These are phyloP conservation scores for Tolypocladium tundrense DNA, from an alignment of 2,329 filamentous ascomycete species.

Conservation along the genomic window DNA sequence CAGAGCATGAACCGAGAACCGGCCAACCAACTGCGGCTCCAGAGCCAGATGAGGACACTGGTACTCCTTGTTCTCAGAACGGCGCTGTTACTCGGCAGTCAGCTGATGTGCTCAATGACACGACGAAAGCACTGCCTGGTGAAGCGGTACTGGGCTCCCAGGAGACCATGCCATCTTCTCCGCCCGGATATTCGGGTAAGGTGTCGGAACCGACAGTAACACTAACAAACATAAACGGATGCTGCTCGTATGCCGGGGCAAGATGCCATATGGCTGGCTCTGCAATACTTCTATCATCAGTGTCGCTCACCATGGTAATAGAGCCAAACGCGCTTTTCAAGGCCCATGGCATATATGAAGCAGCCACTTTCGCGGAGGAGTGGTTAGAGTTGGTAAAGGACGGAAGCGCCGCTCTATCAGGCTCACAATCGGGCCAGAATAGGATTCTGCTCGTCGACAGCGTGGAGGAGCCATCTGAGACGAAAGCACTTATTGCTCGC, in stretches of 20 bases:
- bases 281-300: constrained; percentile 30
- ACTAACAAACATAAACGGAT: no score
- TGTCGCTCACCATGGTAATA: constrained; percentile 24
- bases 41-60: not conserved
- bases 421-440: not conserved
- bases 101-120: not conserved
- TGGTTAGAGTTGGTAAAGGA: constrained; percentile 18
- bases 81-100: not conserved
- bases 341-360: constrained; percentile 28
- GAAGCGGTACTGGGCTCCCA: not conserved
- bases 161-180: not conserved
- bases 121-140: not conserved
- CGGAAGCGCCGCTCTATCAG: not conserved
- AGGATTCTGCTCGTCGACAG: constrained; percentile 34
- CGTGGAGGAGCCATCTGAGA: constrained; percentile 17
- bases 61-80: not conserved
- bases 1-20: not conserved
- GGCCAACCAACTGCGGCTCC: no score
- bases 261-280: constrained; percentile 27
- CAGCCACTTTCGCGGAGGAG: constrained; percentile 21
- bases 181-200: not conserved
- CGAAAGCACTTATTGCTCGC: constrained; percentile 19
- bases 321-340: constrained; percentile 27
- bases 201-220: no score
- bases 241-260: constrained; percentile 21